phyloP scores from a whole-genome alignment of 108 stramenopile genomes.

The Chaetoceros tenuissimus region DNA sequence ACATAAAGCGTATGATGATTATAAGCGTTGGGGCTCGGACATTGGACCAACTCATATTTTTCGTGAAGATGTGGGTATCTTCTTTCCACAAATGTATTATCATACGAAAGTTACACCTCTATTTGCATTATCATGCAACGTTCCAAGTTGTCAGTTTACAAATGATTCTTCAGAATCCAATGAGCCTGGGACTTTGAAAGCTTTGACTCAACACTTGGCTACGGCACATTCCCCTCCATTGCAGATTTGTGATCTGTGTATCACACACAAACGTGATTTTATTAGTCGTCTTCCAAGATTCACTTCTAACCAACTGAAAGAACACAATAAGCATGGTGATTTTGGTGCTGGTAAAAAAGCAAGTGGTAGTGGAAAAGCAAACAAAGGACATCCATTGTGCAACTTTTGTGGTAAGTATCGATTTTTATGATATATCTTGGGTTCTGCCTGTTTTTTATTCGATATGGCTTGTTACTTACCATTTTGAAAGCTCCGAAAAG shows the following conservation, averaged over 20 bases:
- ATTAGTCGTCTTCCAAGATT: slow-evolving; percentile 49
- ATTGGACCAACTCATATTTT: slow-evolving; percentile 38
- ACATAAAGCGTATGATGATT: slow-evolving; percentile 38
- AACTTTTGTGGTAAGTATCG: slow-evolving; percentile 60
- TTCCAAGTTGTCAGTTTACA: slow-evolving; percentile 33
- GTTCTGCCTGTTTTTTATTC: no score
- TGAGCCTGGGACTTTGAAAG: slow-evolving; percentile 8
- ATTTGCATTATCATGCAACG: slow-evolving; percentile 51
- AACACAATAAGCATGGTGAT: slow-evolving; percentile 61
- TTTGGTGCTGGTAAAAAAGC: slow-evolving; percentile 2
- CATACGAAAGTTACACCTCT: slow-evolving; percentile 40
- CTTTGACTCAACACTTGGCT: slow-evolving; percentile 67
- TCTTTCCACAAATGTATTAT: slow-evolving; percentile 51
- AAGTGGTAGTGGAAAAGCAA: slow-evolving; percentile 41
- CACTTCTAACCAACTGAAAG: slow-evolving; percentile 52
- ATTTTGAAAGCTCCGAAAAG: no score
- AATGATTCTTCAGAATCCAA: slow-evolving; percentile 5
- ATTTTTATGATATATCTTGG: neutral
- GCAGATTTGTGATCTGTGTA: slow-evolving; percentile 70
- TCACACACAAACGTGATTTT: slow-evolving; percentile 76
- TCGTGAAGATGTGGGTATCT: slow-evolving; percentile 67
- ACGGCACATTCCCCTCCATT: slow-evolving; percentile 32
- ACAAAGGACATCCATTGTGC: slow-evolving; percentile 76
- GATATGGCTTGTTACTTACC: no score
- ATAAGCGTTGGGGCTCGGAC: slow-evolving; percentile 67